Base-by-base conservation (phyloP, 2,329 filamentous ascomycete species). In the Monosporascus sp. region DNA sequence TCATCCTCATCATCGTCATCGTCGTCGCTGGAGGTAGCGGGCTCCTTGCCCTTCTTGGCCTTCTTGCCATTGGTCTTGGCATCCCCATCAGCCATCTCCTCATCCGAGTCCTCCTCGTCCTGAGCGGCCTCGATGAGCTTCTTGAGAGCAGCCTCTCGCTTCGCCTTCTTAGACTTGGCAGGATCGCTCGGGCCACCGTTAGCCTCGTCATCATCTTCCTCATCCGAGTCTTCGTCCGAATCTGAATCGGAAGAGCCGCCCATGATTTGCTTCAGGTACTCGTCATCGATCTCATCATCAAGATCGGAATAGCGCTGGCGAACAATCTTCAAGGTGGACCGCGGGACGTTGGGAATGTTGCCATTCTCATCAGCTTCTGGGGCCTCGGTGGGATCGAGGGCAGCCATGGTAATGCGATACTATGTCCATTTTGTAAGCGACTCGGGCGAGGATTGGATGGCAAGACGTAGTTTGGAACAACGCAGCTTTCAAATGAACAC, bases 321-420 rank as follows among this genome's bases (percentile, higher is more conserved):
- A 70, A 97, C 81, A 62, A 99, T 81, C 77, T 94, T 96, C 65
- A 99, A 79, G 49, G 94, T 99, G 51, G 94, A 88, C 63, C 92
- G 88, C 63, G 86, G 82, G 57, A 84, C 73, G 53, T 75, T 72
- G 63, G 82, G 82, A 55, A 82, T 72, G 65, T 85, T 83, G 63
- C 79, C 80, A 50, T 81, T 80, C 53, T 79, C 78, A 61, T 86
- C 84, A 54, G 79, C 78, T 70, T 90, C 81, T 37, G 85, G 81
- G 63, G 84, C 79, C 64, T 89, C 89, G 66, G 84, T 90, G 54
- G 94, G 94, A 70, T 99, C 93, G 70, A 99, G 87, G 60, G 94
- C 94, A 66, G 95, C 94, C 94, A 99, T 99, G 66, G 92, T 97
- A 68, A 99, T 90, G 71, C 90, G 90, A 77, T 97, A 95, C 92